Base-by-base conservation (phyloP, 2,329 filamentous ascomycete species). In the Trichoderma sp. region DNA sequence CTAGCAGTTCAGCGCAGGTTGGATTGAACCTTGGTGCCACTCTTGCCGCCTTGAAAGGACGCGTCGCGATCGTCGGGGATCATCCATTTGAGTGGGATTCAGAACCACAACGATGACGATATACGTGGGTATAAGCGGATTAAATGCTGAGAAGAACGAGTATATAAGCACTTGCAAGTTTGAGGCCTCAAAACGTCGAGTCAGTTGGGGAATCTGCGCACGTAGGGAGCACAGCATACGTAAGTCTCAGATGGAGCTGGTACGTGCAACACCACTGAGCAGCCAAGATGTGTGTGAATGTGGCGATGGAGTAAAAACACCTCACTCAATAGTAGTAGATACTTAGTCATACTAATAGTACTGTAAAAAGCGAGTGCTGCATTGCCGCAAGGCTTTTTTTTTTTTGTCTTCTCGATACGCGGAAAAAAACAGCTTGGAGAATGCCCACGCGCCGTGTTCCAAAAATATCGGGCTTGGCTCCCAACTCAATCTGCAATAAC, bases 401-500 rank as follows among this genome's bases (percentile, higher is more conserved):
- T n/a, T n/a, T n/a, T n/a, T n/a, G n/a, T n/a, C n/a, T n/a, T 19
- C 39, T 42, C 39, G 39, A 54, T 56, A 13, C 34, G 61, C 53
- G 61, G 61, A 29, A 35, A 53, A 15, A 42, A 25, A 13, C 15
- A n/a, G 17, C 32, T 32, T 32, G 22, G 56, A 39, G 42, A 39
- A 37, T n/a, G 42, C 29, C 42, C 13, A 54, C 17, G 52, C 52
- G 27, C 52, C 17, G 27, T 12, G 52, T 32, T 34, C 52, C 27
- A 54, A 54, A 54, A 54, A 54, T 54, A 54, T 50, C 29, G 32
- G 58, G 29, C 50, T 64, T 56, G 61, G 61, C 61, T 32, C 12
- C 61, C 61, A 64, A 64, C 61, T 45, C 50, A 56, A 64, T 56
- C 61, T 54, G 27, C 50, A 45, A 56, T 34, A 64, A 53, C 48